A percentile compares a stretch with the other conserved stretches of the same genome.
phyloP scores from a whole-genome alignment of 2,329 filamentous ascomycete species.

The Nemania serpens region DNA sequence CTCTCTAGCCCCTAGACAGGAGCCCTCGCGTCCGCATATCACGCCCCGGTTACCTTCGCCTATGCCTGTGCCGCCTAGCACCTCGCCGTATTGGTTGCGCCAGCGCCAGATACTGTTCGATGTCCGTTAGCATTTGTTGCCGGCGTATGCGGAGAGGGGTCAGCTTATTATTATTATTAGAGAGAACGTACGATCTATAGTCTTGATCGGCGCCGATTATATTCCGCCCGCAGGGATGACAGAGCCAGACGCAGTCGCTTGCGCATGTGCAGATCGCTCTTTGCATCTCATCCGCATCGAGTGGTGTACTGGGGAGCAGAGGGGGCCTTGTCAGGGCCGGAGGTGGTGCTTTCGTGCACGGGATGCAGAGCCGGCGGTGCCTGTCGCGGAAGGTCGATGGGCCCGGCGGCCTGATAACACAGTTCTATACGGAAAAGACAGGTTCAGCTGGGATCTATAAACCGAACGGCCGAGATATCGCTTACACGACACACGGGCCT shows the following conservation, averaged over 20 bases:
- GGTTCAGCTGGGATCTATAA: neutral
- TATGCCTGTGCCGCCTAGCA: constrained; percentile 81
- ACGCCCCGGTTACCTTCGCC: constrained; percentile 89
- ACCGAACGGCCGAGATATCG: constrained; percentile 14
- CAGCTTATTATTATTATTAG: too few relatives aligned
- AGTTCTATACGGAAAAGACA: constrained; percentile 67
- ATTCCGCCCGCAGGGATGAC: constrained; percentile 77
- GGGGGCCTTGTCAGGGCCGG: constrained; percentile 54
- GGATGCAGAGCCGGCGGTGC: constrained; percentile 78
- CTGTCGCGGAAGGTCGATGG: constrained; percentile 69
- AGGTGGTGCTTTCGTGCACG: constrained; percentile 75
- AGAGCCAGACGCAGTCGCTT: constrained; percentile 75
- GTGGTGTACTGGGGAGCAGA: constrained; percentile 50
- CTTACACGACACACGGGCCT: constrained; percentile 81
- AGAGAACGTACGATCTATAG: constrained; percentile 57
- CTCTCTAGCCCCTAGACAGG: constrained; percentile 76
- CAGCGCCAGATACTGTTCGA: constrained; percentile 76
- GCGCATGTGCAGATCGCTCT: constrained; percentile 58
- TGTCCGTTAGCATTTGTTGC: neutral
- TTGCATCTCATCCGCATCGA: constrained; percentile 62
- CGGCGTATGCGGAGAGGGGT: neutral
- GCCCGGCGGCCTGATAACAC: constrained; percentile 80
- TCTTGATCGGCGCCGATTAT: constrained; percentile 65
- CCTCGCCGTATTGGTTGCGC: constrained; percentile 82
- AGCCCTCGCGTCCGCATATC: constrained; percentile 77